Evolutionary conservation across 805 yeast genomes (phyloP), one percentile per base, ranked within the genome.

Genomic region (Kodamaea kaohsiungensis): DNA sequence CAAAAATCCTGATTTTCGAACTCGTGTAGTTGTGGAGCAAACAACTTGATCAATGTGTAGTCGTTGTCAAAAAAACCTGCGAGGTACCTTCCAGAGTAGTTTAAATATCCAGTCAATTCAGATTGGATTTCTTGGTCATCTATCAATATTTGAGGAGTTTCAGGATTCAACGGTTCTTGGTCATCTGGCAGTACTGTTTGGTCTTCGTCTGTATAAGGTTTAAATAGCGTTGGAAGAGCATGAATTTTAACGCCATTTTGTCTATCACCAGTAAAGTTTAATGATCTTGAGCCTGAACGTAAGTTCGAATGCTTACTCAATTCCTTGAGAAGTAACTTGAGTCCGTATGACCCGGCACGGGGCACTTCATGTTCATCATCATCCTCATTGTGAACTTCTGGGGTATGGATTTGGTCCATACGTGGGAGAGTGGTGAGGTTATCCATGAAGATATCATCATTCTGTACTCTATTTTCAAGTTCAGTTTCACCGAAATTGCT

Each of bases 261-360:
- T 8, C 33, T 10, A 13, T 52, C 49, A 48, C 25, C 25, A 22
- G 25, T 22, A 22, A 55, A 22, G 10, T 47, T 15, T 16, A 49
- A 37, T 7, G 45, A 17, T 15, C 25, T 40, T 30, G 13, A 9
- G 18, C 25, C 25, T 17, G 45, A 40, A 10, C 19, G 45, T 38
- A 48, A 46, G 15, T 58, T 57, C n/a, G 74, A 56, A 48, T 71
- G 72, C 27, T 57, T 61, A 18, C 67, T 60, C 45, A 75, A 65
- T 48, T 72, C 76, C 45, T 62, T 65, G 25, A 75, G 59, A 17
- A 75, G 63, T 15, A 66, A 59, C 39, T 64, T 67, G 16, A 75
- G 54, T 2, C 76, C 77, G 55, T 64, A 71, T 2, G 72, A 61
- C n/a, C 73, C 74, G 0, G 54, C 55, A 35, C 58, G 57, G 16